phyloP scores from a whole-genome alignment of 164 flowering plant species.

The Akebia trifoliata region DNA sequence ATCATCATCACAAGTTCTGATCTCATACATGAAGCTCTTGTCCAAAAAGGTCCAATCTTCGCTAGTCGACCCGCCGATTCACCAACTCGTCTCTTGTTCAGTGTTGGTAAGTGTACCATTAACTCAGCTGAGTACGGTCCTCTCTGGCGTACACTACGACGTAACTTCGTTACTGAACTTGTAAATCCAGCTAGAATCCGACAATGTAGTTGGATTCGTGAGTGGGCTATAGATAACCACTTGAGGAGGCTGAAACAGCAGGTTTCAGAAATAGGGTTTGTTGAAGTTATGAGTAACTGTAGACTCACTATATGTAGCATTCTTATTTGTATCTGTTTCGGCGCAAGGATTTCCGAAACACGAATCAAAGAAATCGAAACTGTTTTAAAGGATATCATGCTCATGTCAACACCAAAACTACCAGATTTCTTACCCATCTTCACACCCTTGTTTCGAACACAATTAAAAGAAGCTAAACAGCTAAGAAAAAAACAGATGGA shows the following conservation, averaged over 20 bases:
- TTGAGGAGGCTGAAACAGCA: conserved; percentile 43
- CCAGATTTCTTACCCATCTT: conserved; percentile 83
- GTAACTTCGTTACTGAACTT: conserved; percentile 80
- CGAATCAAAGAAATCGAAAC: conserved; percentile 50
- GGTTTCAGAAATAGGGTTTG: conserved; percentile 34
- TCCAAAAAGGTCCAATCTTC: conserved; percentile 60
- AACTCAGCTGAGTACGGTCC: conserved; percentile 95
- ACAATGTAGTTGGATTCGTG: conserved; percentile 70
- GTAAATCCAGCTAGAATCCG: conserved; percentile 51
- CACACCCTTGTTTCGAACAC: conserved; percentile 56
- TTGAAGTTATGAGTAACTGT: conserved; percentile 74
- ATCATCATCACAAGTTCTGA: conserved; percentile 60
- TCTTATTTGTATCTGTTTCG: conserved; percentile 75
- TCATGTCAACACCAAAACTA: conserved; percentile 60
- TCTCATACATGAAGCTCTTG: conserved; percentile 80
- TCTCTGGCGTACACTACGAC: conserved; percentile 65
- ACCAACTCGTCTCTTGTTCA: conserved; percentile 65
- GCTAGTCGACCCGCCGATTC: conserved; percentile 83
- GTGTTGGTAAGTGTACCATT: conserved; percentile 78
- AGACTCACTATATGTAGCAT: conserved; percentile 77
- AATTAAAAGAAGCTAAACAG: conserved; percentile 45
- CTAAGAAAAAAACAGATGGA: conserved; percentile 62
- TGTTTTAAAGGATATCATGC: conserved; percentile 74
- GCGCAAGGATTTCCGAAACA: conserved; percentile 53
- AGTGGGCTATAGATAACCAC: conserved; percentile 68